phyloP scores from a whole-genome alignment of 805 yeast genomes.

The Maudiozyma serrabonitensis region DNA sequence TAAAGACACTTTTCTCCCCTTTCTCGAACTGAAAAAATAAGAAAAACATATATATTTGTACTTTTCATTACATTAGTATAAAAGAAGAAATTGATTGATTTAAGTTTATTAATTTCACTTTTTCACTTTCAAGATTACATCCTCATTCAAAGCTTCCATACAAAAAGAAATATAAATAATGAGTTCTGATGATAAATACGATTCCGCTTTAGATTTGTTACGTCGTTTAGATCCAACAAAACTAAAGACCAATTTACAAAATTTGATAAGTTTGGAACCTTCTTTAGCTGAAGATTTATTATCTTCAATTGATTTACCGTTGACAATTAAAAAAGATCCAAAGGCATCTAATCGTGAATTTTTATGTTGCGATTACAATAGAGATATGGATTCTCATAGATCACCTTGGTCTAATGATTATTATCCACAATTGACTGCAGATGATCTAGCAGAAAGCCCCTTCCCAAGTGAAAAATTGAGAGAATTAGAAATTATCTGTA shows the following conservation, averaged over 20 bases:
- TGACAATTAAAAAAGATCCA: slow-evolving; percentile 29
- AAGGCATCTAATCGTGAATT: slow-evolving; percentile 44
- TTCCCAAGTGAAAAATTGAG: slow-evolving; percentile 61
- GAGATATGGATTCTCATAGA: slow-evolving; percentile 88
- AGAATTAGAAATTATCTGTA: slow-evolving; percentile 68
- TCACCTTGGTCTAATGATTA: slow-evolving; percentile 86
- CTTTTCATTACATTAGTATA: background rate
- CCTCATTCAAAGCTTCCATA: background rate
- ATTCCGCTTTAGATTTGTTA: slow-evolving; percentile 69
- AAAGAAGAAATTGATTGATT: no score
- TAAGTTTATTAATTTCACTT: no score
- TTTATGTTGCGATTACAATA: slow-evolving; percentile 84
- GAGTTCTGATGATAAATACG: slow-evolving; percentile 32
- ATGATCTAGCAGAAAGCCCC: slow-evolving; percentile 59
- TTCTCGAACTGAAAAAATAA: background rate
- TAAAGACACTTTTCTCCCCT: no score
- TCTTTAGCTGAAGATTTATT: slow-evolving; percentile 79
- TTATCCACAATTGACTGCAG: slow-evolving; percentile 30
- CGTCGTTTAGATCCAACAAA: slow-evolving; percentile 66
- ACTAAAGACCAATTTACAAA: slow-evolving; percentile 37
- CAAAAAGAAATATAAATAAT: background rate
- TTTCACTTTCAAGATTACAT: no score
- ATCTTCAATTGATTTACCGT: slow-evolving; percentile 80
- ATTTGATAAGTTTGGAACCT: slow-evolving; percentile 41
- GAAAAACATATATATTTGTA: background rate